These are phyloP conservation scores for Populus tomentosa DNA, from an alignment of 441 rosid genomes.

Conservation along the genomic window DNA sequence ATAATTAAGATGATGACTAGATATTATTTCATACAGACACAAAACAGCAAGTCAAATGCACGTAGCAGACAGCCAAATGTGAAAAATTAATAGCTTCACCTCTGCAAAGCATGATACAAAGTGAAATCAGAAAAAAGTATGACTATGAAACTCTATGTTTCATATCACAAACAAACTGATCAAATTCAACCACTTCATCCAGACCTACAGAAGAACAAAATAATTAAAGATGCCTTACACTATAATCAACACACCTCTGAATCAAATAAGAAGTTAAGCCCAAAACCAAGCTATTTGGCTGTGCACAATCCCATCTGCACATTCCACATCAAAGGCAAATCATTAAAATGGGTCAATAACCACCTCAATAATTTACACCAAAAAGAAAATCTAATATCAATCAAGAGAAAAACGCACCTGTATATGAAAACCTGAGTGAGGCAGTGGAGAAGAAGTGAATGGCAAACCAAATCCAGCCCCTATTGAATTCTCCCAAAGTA, in stretches of 20 bases:
- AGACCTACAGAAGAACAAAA: constrained; percentile 31
- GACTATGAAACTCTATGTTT: constrained; percentile 18
- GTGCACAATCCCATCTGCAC: constrained; percentile 55
- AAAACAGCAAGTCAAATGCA: constrained; percentile 13
- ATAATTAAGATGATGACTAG: constrained; percentile 7
- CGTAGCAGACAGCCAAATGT: constrained; percentile 7
- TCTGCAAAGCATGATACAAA: constrained; percentile 8
- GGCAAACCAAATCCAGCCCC: constrained; percentile 38
- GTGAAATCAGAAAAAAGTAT: constrained; percentile 19
- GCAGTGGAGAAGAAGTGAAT: constrained; percentile 32
- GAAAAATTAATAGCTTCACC: not conserved
- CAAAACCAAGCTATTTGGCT: constrained; percentile 39
- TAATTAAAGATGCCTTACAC: constrained; percentile 32
- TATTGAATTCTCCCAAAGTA: constrained; percentile 26
- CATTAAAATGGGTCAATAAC: constrained; percentile 12
- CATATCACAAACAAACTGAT: constrained; percentile 41
- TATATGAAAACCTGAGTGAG: constrained; percentile 33
- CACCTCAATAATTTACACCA: constrained; percentile 13
- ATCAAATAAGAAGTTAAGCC: constrained; percentile 45
- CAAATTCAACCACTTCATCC: constrained; percentile 25
- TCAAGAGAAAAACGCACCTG: constrained; percentile 36
- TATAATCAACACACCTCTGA: constrained; percentile 54
- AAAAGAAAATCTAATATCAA: constrained; percentile 12
- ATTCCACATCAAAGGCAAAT: constrained; percentile 24
- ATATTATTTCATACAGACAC: not conserved